Conservation (phyloP, 441 rosid genomes). For the Populus hybrid region DNA sequence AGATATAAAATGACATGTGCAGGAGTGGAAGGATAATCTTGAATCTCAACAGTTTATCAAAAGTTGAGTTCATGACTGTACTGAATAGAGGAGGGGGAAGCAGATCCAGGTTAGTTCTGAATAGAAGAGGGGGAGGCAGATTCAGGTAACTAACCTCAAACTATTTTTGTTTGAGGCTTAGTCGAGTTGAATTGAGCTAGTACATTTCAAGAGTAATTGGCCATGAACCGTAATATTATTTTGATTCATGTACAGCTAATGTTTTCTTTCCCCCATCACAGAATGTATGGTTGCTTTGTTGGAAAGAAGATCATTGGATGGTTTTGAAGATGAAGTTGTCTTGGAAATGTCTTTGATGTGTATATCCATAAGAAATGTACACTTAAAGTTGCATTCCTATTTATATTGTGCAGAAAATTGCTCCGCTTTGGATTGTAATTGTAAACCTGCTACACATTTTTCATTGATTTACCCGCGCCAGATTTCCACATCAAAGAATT, state of each 20-base stretch:
- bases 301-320: not conserved
- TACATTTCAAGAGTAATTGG: not conserved
- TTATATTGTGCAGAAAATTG: not conserved
- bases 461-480: not conserved
- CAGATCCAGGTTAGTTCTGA: not conserved
- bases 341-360: too few relatives aligned
- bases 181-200: not conserved
- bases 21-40: not conserved
- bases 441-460: not conserved
- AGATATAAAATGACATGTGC: not conserved
- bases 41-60: not conserved
- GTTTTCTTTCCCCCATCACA: not conserved
- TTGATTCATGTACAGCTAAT: not conserved
- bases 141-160: not conserved
- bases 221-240: not conserved
- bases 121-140: too few relatives aligned
- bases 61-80: not conserved
- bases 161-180: not conserved
- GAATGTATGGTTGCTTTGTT: not conserved
- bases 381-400: not conserved
- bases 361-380: not conserved
- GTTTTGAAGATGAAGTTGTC: not conserved
- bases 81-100: not conserved
- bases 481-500: not conserved
- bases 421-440: not conserved